Evolutionary conservation across 2,329 filamentous ascomycete genomes (phyloP), one percentile per base, ranked within the genome.

Genomic region (Byssoonygena ceratinophila): DNA sequence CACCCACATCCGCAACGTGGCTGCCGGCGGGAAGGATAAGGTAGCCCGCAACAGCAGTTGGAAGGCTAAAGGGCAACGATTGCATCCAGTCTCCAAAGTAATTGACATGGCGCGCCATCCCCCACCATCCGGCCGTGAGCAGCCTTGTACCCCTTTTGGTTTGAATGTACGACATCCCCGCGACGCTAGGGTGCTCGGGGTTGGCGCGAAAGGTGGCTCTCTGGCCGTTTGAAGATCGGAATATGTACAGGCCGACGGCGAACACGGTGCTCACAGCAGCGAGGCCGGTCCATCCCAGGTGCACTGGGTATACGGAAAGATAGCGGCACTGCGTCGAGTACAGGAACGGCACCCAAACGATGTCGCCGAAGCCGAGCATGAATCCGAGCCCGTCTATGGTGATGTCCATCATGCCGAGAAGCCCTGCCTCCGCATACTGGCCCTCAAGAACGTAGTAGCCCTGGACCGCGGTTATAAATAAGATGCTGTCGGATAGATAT

Each of bases 191-290:
- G 64, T 95, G 87, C 29, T 83, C 75, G 25, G 90, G 90, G 67
- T 96, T 81, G 32, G 81, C 94, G 54, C 92, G 83, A 81, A 97
- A 97, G 22, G 79, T 78, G 71, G 96, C 94, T 81, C 97, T 97
- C 73, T 96, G 83, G 69, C 81, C 87, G 76, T 97, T 97, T 66
- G 87, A 82, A n/a, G 84, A 77, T 54, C 91, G 89, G 82, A 97
- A 97, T 67, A 95, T 89, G 67, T 79, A 84, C 71, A 91, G 94
- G n/a, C 88, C 90, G 1, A 79, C 64, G 0, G 74, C 74, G 51
- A 91, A 82, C 12, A 94, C 76, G 3, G 75, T 76, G 25, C 86
- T 68, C 46, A 92, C 83, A 8, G 75, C 76, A 0, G 77, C 69
- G 12, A 87, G 74, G 9, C 85, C 86, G 12, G 73, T 61, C 32